Percentiles rank a stretch among this genome's conserved stretches.
Conservation (phyloP, 148 eudicot species). For the Cornus kousa region DNA sequence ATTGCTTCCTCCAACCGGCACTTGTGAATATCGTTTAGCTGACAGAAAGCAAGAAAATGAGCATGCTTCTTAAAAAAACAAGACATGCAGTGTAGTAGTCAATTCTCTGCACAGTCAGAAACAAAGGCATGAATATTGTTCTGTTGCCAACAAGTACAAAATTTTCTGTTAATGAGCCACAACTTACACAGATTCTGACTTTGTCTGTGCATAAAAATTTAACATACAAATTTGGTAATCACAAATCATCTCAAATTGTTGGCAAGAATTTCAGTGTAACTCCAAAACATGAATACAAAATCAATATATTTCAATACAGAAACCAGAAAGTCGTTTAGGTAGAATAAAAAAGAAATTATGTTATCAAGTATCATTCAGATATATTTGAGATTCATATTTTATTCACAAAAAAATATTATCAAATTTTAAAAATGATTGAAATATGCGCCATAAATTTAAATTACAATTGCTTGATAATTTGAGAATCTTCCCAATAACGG, state of each 20-base stretch:
- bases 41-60: slow-evolving; percentile 19
- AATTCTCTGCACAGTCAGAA: too few species aligned
- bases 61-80: not conserved
- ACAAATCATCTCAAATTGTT: too few species aligned
- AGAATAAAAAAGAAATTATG: not conserved
- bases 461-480: not conserved
- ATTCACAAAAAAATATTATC: not conserved
- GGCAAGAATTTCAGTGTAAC: not conserved
- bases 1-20: slow-evolving; percentile 52
- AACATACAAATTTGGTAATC: too few species aligned
- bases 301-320: not conserved
- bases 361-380: not conserved
- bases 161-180: too few species aligned
- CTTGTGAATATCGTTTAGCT: slow-evolving; percentile 66
- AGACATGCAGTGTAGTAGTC: not conserved
- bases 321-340: not conserved
- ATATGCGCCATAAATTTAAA: not conserved
- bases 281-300: not conserved
- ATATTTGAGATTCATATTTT: not conserved
- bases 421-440: not conserved
- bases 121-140: too few species aligned
- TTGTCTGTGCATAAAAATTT: too few species aligned
- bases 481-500: not conserved
- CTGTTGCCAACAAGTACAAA: too few species aligned
- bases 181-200: too few species aligned